These are phyloP conservation scores for Lecanicillium sp. DNA, from an alignment of 2,329 filamentous ascomycete species.

Conservation along the genomic window DNA sequence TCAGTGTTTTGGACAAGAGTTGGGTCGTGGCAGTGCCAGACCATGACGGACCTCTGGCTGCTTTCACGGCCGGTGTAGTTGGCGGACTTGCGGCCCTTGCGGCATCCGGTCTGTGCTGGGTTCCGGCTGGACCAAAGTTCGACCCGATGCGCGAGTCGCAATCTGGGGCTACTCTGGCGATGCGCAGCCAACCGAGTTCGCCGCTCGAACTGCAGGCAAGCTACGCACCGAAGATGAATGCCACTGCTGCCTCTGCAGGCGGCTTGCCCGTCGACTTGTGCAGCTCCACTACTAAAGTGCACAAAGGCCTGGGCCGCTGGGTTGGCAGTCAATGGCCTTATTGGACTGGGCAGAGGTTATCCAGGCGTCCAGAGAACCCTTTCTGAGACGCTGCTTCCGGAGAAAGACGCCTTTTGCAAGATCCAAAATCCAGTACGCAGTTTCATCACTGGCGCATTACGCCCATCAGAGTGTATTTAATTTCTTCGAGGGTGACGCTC, in stretches of 20 bases:
- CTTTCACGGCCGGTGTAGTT: neutral
- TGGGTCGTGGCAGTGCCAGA: neutral
- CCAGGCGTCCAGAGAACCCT: too few species aligned
- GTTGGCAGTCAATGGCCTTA: neutral
- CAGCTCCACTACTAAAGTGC: neutral
- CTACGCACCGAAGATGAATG: neutral
- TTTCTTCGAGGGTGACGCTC: neutral
- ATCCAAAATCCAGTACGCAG: too few species aligned
- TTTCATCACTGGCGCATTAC: too few species aligned
- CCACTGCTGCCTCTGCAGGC: neutral
- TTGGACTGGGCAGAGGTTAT: neutral
- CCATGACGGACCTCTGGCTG: neutral
- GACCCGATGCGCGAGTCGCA: neutral
- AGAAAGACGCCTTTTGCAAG: too few species aligned
- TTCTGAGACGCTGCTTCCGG: too few species aligned
- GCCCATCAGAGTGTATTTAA: too few species aligned
- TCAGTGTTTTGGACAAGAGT: neutral
- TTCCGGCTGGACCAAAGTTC: neutral
- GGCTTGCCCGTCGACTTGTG: neutral
- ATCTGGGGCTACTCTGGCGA: constrained; percentile 5
- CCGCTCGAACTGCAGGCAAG: neutral
- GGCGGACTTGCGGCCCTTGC: neutral
- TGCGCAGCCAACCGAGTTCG: neutral
- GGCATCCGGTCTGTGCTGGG: neutral
- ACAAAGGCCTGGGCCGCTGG: neutral